These are phyloP conservation scores for Paxillus involutus DNA, from an alignment of 768 basidiomycete species.

Conservation along the genomic window DNA sequence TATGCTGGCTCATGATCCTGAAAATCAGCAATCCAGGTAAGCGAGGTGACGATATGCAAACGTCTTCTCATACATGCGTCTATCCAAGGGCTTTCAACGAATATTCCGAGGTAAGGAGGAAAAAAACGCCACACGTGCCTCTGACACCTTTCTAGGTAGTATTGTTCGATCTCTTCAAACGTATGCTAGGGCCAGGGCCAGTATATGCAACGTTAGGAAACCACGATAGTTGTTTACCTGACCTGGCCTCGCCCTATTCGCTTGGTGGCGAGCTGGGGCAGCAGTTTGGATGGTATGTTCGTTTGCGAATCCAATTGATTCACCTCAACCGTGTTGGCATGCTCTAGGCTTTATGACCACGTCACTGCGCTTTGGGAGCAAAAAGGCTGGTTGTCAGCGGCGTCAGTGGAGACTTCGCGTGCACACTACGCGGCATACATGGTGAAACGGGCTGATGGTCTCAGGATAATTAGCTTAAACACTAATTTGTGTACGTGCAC, in stretches of 20 bases:
- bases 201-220: conserved; percentile 77
- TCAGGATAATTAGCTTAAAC: conserved; percentile 73
- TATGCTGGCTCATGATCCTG: conserved; percentile 69
- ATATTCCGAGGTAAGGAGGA: conserved; percentile 56
- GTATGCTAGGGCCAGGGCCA: conserved; percentile 62
- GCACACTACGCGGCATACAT: conserved; percentile 75
- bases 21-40: conserved; percentile 61
- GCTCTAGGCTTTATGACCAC: conserved; percentile 72
- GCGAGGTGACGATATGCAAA: conserved; percentile 8
- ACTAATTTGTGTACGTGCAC: conserved; percentile 66
- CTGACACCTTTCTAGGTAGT: conserved; percentile 44
- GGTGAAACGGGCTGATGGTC: conserved; percentile 62
- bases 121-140: not conserved
- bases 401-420: conserved; percentile 54
- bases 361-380: conserved; percentile 69
- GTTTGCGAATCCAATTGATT: not conserved
- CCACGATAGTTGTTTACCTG: conserved; percentile 66
- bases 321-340: not conserved
- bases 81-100: conserved; percentile 50
- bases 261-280: conserved; percentile 52
- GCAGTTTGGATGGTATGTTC: conserved; percentile 63
- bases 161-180: conserved; percentile 66
- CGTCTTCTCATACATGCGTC: not conserved
- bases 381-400: conserved; percentile 64
- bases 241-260: conserved; percentile 58